Conservation (phyloP, 129 eudicot species). For the Saussurea involucrata region DNA sequence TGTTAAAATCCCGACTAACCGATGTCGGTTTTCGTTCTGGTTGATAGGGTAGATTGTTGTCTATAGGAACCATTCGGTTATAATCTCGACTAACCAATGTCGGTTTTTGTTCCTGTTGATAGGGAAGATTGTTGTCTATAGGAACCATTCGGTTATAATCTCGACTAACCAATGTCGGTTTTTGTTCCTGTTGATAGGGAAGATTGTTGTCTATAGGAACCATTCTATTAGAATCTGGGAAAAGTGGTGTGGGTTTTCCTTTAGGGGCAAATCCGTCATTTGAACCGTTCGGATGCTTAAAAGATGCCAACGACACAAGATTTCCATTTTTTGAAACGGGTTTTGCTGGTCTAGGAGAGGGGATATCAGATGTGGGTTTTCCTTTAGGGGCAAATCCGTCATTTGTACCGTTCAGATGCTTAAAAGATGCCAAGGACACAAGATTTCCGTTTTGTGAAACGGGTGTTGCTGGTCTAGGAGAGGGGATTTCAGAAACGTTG, state of each 20-base stretch:
- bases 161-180: constrained; percentile 7
- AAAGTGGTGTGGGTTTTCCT: constrained; percentile 2
- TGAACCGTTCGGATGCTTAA: constrained; percentile 41
- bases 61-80: constrained; percentile 23
- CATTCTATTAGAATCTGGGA: constrained; percentile 13
- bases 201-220: not conserved
- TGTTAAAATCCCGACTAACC: constrained; percentile 12
- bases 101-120: constrained; percentile 29
- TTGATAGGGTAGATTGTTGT: not conserved
- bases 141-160: constrained; percentile 9
- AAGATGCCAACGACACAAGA: constrained; percentile 43
- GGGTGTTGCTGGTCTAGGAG: constrained; percentile 35
- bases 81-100: constrained; percentile 15
- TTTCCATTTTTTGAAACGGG: constrained; percentile 31
- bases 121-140: not conserved
- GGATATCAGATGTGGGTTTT: constrained; percentile 32
- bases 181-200: constrained; percentile 26
- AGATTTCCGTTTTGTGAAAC: constrained; percentile 33
- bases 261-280: constrained; percentile 32
- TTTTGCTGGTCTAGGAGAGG: constrained; percentile 34
- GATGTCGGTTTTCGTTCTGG: constrained; percentile 15
- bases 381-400: constrained; percentile 31
- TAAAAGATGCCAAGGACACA: constrained; percentile 46
- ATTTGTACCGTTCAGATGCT: constrained; percentile 33
- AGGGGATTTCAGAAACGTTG: constrained; percentile 26